phyloP scores from a whole-genome alignment of 73 alveolate genomes.

The Diophrys appendiculata region DNA sequence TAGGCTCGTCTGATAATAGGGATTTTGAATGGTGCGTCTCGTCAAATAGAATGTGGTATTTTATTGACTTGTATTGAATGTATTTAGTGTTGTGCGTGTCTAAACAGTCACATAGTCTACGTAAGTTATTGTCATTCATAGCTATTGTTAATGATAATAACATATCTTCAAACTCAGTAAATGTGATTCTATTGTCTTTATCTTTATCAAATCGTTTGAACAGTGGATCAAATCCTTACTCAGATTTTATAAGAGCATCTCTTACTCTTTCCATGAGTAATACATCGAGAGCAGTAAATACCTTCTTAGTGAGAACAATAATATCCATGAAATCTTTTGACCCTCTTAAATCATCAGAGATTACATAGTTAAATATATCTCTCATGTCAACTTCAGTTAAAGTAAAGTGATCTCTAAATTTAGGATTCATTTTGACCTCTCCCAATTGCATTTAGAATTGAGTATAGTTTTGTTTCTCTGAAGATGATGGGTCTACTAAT shows the following conservation, averaged over 20 bases:
- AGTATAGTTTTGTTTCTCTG: constrained; percentile 17
- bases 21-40: neutral
- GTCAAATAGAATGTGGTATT: neutral
- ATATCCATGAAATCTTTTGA: constrained; percentile 15
- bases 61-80: neutral
- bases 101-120: neutral
- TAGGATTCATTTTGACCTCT: constrained; percentile 14
- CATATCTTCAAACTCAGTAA: constrained; percentile 22
- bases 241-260: constrained; percentile 10
- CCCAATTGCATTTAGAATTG: neutral
- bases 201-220: constrained; percentile 30
- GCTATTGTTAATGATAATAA: constrained; percentile 11
- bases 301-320: constrained; percentile 21
- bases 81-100: neutral
- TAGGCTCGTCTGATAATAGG: neutral
- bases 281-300: constrained; percentile 32
- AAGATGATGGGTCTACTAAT: constrained; percentile 14
- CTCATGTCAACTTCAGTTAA: constrained; percentile 25
- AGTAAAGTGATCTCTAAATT: neutral
- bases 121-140: constrained; percentile 13
- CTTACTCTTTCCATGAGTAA: constrained; percentile 21
- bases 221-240: constrained; percentile 4
- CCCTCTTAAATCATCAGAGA: neutral
- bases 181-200: constrained; percentile 23
- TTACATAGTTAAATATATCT: constrained; percentile 19